These are phyloP conservation scores for Fusarium verticillioides DNA, from an alignment of 2,329 filamentous ascomycete genomes.

Conservation along the genomic window DNA sequence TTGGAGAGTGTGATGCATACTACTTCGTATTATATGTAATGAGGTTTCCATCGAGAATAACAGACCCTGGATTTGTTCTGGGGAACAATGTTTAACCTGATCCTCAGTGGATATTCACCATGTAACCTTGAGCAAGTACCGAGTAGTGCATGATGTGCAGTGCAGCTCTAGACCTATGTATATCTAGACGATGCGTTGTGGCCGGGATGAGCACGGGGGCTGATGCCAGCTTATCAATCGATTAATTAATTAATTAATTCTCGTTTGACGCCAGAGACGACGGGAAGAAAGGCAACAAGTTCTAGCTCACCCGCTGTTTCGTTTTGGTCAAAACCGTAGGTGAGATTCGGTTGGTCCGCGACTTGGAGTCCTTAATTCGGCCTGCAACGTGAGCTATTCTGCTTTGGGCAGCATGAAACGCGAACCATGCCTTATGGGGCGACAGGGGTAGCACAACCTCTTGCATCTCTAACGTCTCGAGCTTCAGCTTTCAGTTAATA, in stretches of 20 bases:
- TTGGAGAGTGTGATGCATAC: background rate
- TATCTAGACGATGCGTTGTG: slow-evolving; percentile 2
- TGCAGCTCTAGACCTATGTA: background rate
- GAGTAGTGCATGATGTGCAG: background rate
- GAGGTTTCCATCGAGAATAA: background rate
- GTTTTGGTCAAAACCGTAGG: background rate
- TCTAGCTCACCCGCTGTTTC: slow-evolving; percentile 6
- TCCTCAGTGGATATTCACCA: slow-evolving; percentile 3
- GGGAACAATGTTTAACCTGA: slow-evolving; percentile 8
- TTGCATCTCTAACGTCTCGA: slow-evolving; percentile 30
- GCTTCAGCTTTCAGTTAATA: slow-evolving; percentile 19
- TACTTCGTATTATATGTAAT: background rate
- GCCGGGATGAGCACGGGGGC: slow-evolving; percentile 14
- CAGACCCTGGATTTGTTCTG: slow-evolving; percentile 1
- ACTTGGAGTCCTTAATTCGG: slow-evolving; percentile 29
- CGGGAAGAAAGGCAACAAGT: background rate
- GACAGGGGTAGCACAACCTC: background rate
- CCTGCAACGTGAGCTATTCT: slow-evolving; percentile 32
- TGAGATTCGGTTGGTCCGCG: slow-evolving; percentile 21
- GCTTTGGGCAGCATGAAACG: slow-evolving; percentile 27
- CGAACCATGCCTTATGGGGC: slow-evolving; percentile 4
- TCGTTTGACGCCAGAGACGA: background rate
- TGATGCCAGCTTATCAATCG: slow-evolving; percentile 2
- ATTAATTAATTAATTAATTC: background rate
- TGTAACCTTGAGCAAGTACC: background rate